Evolutionary conservation across 2,329 filamentous ascomycete species (phyloP).

Genomic region (Hymenoscyphus fructigenus): DNA sequence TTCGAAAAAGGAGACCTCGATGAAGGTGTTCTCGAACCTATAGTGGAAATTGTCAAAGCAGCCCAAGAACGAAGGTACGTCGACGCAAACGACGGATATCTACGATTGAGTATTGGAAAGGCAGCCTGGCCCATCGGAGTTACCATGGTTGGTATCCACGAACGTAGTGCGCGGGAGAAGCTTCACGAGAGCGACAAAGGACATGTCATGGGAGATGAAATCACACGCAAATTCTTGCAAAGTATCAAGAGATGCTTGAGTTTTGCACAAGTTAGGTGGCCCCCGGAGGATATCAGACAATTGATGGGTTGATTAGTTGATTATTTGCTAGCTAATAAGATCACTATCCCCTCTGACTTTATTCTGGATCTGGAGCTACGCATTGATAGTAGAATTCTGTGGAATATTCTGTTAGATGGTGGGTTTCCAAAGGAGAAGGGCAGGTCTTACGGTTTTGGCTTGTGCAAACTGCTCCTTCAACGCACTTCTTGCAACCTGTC

Average conservation of each 20-base stretch:
- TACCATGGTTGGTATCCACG: constrained; percentile 99
- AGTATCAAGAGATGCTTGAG: constrained; percentile 96
- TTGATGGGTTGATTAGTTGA: constrained; percentile 69
- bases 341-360: not conserved
- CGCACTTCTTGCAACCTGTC: constrained; percentile 6
- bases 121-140: constrained; percentile 99
- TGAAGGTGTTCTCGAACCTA: constrained; percentile 73
- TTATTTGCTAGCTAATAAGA: constrained; percentile 1
- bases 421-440: not conserved
- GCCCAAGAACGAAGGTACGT: constrained; percentile 91
- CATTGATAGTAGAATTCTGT: constrained; percentile 15
- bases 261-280: constrained; percentile 96
- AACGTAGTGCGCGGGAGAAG: constrained; percentile 92
- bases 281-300: constrained; percentile 86
- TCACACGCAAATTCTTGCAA: constrained; percentile 92
- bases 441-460: constrained; percentile 9
- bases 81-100: constrained; percentile 92
- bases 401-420: not conserved
- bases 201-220: constrained; percentile 96
- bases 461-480: constrained; percentile 4
- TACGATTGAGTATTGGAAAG: constrained; percentile 90
- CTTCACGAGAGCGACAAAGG: constrained; percentile 84
- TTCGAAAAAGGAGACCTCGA: constrained; percentile 81
- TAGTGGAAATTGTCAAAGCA: constrained; percentile 88
- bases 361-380: not conserved